Evolutionary conservation across 129 eudicot genomes (phyloP), one percentile per base, ranked within the genome.

Genomic region (Helichrysum umbraculigerum): DNA sequence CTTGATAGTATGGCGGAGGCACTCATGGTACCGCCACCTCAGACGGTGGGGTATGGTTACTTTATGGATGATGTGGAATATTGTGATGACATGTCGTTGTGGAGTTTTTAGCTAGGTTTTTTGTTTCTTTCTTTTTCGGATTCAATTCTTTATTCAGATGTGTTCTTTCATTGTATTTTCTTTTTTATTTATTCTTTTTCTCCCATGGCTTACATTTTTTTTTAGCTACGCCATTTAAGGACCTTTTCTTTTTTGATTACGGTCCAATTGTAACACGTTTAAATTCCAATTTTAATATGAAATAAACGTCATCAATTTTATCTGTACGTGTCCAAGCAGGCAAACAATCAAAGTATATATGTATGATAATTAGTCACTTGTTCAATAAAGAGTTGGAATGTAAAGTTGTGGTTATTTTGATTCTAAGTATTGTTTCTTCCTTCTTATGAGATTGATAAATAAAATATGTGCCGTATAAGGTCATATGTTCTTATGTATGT

Each of bases 21-120:
- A 22, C 25, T 91, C 77, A 84, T 88, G 91, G 65, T 91, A 63
- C 71, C 92, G 1, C 93, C 92, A 0, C 96, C 93, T 37, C 81
- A 71, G 22, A 80, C 50, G 63, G 37, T 35, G 29, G 76, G 50
- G 63, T 35, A 57, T 37, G 70, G 34, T 29, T 28, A 70, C 37
- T 56, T 4, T 39, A 17, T 50, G 19, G 83, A 86, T 76, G 84
- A 83, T 62, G 21, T 77, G 81, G 93, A 81, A 4, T 8, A 19
- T 7, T 56, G 52, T 47, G 81, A 17, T 52, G 91, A 86, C 44
- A 35, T 84, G 78, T 82, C 84, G 1, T 66, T 89, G 16, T 89
- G 95, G 95, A 79, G 44, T 10, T 72, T 51, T 9, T 79, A n/a
- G n/a, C n/a, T n/a, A 73, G 12, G 11, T 4, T 64, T 64, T 63